Conservation (phyloP, 495 filamentous ascomycete species). For the Neurospora pannonica region DNA sequence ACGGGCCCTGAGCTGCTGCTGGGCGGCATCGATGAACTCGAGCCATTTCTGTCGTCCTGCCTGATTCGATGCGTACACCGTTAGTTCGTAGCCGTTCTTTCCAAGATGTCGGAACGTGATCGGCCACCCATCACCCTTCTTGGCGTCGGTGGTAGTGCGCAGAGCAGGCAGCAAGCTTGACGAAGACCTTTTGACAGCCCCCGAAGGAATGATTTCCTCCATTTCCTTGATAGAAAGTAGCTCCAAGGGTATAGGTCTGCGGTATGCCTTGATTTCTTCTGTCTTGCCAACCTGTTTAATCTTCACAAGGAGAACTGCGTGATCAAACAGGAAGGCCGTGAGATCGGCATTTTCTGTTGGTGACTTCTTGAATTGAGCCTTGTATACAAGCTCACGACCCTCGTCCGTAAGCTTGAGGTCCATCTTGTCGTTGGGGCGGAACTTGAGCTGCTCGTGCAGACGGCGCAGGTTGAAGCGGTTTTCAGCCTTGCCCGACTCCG, state of each 20-base stretch:
- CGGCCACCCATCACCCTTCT: slow-evolving; percentile 71
- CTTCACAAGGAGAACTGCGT: slow-evolving; percentile 81
- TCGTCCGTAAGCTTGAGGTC: slow-evolving; percentile 94
- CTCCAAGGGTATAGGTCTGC: slow-evolving; percentile 90
- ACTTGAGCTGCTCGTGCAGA: slow-evolving; percentile 81
- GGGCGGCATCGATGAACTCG: slow-evolving; percentile 86
- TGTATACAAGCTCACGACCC: slow-evolving; percentile 83
- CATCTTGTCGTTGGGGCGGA: slow-evolving; percentile 75
- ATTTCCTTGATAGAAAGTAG: slow-evolving; percentile 90
- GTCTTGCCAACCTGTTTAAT: slow-evolving; percentile 85
- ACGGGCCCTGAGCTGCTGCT: slow-evolving; percentile 70
- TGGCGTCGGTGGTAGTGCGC: slow-evolving; percentile 38
- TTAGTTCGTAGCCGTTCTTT: slow-evolving; percentile 89
- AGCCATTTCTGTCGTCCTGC: slow-evolving; percentile 87
- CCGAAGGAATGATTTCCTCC: slow-evolving; percentile 84
- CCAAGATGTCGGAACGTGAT: slow-evolving; percentile 98
- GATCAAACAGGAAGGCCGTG: slow-evolving; percentile 90
- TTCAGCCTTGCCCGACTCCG: slow-evolving; percentile 92
- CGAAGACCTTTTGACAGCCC: slow-evolving; percentile 75
- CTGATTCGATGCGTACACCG: slow-evolving; percentile 75
- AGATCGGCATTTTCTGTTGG: slow-evolving; percentile 83
- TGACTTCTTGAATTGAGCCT: slow-evolving; percentile 85
- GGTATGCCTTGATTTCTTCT: slow-evolving; percentile 89
- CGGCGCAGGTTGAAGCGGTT: slow-evolving; percentile 95
- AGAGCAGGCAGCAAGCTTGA: slow-evolving; percentile 76